phyloP scores from a whole-genome alignment of 352 stramenopile genomes.

The Globisporangium uncinulatum region DNA sequence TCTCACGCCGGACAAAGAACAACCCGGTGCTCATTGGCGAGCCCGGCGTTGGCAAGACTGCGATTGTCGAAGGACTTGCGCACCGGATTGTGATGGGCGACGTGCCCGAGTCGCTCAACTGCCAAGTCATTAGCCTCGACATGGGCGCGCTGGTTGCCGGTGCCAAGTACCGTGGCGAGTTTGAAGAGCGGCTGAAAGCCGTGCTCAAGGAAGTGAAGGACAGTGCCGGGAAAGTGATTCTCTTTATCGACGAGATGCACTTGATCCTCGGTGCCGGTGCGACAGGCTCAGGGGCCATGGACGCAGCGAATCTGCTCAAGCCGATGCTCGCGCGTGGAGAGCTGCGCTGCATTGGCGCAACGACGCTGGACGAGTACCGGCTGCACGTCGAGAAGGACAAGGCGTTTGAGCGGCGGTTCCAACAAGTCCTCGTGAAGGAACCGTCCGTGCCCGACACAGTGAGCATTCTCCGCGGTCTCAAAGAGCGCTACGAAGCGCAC shows the following conservation, averaged over 20 bases:
- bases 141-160: slow-evolving; percentile 97
- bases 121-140: slow-evolving; percentile 91
- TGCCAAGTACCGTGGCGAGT: slow-evolving; percentile 97
- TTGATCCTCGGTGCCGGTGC: slow-evolving; percentile 94
- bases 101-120: slow-evolving; percentile 92
- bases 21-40: slow-evolving; percentile 96
- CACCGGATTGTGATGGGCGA: slow-evolving; percentile 96
- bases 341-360: slow-evolving; percentile 96
- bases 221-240: slow-evolving; percentile 94
- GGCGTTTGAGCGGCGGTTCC: slow-evolving; percentile 97
- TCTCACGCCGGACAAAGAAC: slow-evolving; percentile 97
- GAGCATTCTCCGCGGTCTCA: slow-evolving; percentile 94
- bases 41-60: slow-evolving; percentile 96
- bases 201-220: slow-evolving; percentile 93
- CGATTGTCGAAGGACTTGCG: slow-evolving; percentile 94
- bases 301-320: slow-evolving; percentile 98
- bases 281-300: slow-evolving; percentile 92
- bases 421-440: slow-evolving; percentile 94
- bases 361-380: slow-evolving; percentile 97
- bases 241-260: slow-evolving; percentile 99
- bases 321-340: slow-evolving; percentile 95
- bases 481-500: slow-evolving; percentile 95
- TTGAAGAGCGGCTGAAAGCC: slow-evolving; percentile 96
- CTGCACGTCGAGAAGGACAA: slow-evolving; percentile 98
- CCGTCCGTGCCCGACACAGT: slow-evolving; percentile 94